Base-by-base conservation (phyloP, 2,329 filamentous ascomycete genomes). In the Curvularia sp. region DNA sequence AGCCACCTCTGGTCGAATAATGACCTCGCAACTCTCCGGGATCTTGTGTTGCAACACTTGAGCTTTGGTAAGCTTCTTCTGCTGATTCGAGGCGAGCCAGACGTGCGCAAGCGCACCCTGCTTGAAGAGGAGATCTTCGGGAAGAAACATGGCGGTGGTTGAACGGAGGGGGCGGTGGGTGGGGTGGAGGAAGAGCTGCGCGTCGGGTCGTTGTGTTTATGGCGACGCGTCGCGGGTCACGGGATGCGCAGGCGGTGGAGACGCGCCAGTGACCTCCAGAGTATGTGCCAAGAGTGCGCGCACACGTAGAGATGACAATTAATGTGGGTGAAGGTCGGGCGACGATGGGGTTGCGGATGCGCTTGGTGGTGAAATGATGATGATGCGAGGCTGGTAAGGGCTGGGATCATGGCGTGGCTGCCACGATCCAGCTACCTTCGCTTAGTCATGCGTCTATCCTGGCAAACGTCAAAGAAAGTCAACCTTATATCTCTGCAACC, bases 21-120 rank as follows among this genome's bases (percentile, higher is more conserved):
- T 99, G 68, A 93, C 92, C 77, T 92, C 90, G 65, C 99, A 93
- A 78, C 93, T 97, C 81, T 93, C 92, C 71, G 94, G 90, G 69
- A 99, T 90, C 80, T 97, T 96, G 59, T 93, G 94, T 76, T 97
- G 92, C 64, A 99, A 79, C 67, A 98, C 95, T 73, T 97, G 93
- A 64, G 92, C 93, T 81, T 99, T 99, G 69, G 93, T 96, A 60
- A 99, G 88, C 82, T 98, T 99, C 84, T 94, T 93, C 86, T 98
- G 95, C 65, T 98, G 85, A 80, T 98, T 99, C 82, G 95, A 93
- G 31, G 95, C 97, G 62, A 98, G 87, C 95, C 95, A 99, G 81
- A 98, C 93, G 75, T 93, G 92, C 80, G 95, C 95, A 84, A 99
- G 82, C 74, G 95, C 94, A 83, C 95, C 95, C 71, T 92, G 97